phyloP scores from a whole-genome alignment of 805 yeast genomes.

The Maudiozyma pseudohumilis region DNA sequence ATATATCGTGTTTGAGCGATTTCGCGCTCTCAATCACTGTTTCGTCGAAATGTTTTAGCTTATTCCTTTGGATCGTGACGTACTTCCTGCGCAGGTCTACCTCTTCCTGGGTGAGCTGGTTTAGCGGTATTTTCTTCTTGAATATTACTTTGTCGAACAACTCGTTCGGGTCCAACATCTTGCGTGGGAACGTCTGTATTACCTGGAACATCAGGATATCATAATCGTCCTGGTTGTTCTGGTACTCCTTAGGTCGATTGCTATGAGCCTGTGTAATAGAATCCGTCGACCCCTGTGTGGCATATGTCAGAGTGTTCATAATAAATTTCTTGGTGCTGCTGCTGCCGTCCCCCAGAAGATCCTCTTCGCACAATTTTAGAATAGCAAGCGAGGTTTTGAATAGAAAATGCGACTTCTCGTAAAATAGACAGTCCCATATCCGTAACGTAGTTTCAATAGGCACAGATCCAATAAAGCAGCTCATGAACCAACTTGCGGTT shows the following conservation, averaged over 20 bases:
- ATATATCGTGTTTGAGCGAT: neutral
- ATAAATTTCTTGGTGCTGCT: slow-evolving; percentile 1
- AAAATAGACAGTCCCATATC: slow-evolving; percentile 91
- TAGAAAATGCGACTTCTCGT: slow-evolving; percentile 79
- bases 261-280: neutral
- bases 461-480: slow-evolving; percentile 77
- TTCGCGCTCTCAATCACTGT: neutral
- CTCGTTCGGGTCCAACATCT: slow-evolving; percentile 53
- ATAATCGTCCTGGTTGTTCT: slow-evolving; percentile 25
- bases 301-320: slow-evolving; percentile 2
- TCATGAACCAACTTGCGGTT: slow-evolving; percentile 97
- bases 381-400: slow-evolving; percentile 76
- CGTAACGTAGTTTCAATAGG: slow-evolving; percentile 84
- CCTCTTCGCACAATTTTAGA: slow-evolving; percentile 63
- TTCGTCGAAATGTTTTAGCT: slow-evolving; percentile 6
- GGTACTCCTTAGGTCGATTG: neutral
- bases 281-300: slow-evolving; percentile 1
- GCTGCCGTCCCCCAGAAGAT: slow-evolving; percentile 30
- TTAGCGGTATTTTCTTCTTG: slow-evolving; percentile 58
- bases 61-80: slow-evolving; percentile 51
- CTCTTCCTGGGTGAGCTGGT: slow-evolving; percentile 71
- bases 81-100: slow-evolving; percentile 65
- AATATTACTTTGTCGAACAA: slow-evolving; percentile 60
- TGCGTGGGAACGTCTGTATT: slow-evolving; percentile 73
- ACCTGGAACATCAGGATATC: slow-evolving; percentile 67